phyloP scores from a whole-genome alignment of 805 yeast species.

The Cyberlindnera japonica region DNA sequence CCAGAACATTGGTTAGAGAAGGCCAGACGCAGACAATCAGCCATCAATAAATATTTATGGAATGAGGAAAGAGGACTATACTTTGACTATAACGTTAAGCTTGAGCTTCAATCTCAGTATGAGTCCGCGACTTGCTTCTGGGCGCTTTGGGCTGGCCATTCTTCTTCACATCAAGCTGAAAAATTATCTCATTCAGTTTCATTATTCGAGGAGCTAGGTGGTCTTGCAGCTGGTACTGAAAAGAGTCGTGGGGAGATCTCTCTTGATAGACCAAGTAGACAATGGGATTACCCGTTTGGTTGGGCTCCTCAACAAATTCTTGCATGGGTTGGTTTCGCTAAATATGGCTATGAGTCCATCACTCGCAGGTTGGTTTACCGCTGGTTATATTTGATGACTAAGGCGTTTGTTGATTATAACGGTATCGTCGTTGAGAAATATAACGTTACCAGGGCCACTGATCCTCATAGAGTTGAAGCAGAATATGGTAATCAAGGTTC shows the following conservation, averaged over 20 bases:
- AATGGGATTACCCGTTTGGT: constrained; percentile 97
- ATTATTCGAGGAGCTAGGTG: constrained; percentile 82
- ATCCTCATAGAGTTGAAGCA: constrained; percentile 89
- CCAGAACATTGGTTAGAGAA: constrained; percentile 58
- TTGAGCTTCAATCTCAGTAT: constrained; percentile 52
- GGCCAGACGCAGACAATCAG: constrained; percentile 50
- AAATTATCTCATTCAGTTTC: constrained; percentile 56
- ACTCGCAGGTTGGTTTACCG: constrained; percentile 74
- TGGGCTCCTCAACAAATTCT: constrained; percentile 99
- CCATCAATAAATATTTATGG: constrained; percentile 76
- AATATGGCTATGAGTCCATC: constrained; percentile 64
- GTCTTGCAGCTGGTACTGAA: constrained; percentile 80
- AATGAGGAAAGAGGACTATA: constrained; percentile 72
- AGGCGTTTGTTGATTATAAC: constrained; percentile 85
- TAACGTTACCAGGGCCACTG: constrained; percentile 77
- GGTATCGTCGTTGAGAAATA: constrained; percentile 96
- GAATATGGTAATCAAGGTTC: constrained; percentile 97
- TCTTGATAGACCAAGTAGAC: constrained; percentile 76
- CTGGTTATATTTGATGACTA: constrained; percentile 88
- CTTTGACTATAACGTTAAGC: constrained; percentile 76
- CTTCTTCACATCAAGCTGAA: constrained; percentile 66
- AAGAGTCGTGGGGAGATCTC: constrained; percentile 69
- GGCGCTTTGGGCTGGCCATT: constrained; percentile 83
- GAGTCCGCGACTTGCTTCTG: constrained; percentile 90
- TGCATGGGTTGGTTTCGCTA: constrained; percentile 82